Percentiles rank a stretch among this genome's conserved stretches.
Conservation (phyloP, 805 yeast genomes). For the Yamadazyma insecticola region DNA sequence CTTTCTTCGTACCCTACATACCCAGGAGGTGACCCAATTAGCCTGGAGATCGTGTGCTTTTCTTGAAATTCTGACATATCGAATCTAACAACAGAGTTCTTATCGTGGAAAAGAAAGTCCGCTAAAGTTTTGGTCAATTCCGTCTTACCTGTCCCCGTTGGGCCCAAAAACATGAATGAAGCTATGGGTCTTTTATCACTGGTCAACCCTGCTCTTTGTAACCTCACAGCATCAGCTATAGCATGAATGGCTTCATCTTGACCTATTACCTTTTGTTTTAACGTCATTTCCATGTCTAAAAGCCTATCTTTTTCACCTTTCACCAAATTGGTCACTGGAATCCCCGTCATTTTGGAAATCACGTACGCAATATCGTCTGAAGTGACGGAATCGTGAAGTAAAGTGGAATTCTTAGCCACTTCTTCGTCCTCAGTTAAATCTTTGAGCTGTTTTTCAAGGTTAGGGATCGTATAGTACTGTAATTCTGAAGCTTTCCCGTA, state of each 20-base stretch:
- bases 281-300: conserved; percentile 76
- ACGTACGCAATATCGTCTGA: conserved; percentile 92
- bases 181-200: conserved; percentile 95
- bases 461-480: conserved; percentile 84
- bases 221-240: conserved; percentile 88
- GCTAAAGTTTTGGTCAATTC: conserved; percentile 92
- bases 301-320: conserved; percentile 93
- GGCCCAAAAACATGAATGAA: conserved; percentile 93
- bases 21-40: conserved; percentile 98
- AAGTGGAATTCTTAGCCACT: conserved; percentile 18
- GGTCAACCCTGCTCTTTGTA: conserved; percentile 95
- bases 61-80: conserved; percentile 99
- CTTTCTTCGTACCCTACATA: conserved; percentile 94
- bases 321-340: conserved; percentile 85
- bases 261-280: conserved; percentile 80
- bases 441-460: conserved; percentile 59
- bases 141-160: conserved; percentile 98
- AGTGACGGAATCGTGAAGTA: conserved; percentile 88
- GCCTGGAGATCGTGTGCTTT: conserved; percentile 81
- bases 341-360: conserved; percentile 91
- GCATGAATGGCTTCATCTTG: conserved; percentile 93
- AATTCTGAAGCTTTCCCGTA: conserved; percentile 86
- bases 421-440: conserved; percentile 34
- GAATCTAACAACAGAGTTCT: conserved; percentile 79
- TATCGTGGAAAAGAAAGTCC: conserved; percentile 86